Base-by-base conservation (phyloP, 306 rosid genomes). In the Prunus campanulata region DNA sequence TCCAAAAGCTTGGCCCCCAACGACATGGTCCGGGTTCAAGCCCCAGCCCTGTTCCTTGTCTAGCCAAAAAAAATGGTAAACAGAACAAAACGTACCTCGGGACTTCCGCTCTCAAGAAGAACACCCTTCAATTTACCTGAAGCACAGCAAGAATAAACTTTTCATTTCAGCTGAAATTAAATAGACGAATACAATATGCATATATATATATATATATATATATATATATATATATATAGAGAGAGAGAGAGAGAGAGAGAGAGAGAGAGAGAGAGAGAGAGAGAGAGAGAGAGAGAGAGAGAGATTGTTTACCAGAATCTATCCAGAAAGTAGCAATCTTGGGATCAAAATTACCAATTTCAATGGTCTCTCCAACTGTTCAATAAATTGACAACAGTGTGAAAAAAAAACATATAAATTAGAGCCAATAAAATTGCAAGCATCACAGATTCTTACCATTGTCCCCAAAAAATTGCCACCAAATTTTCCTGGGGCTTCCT, bases 401-500 rank as follows among this genome's bases (percentile, higher is more conserved):
- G 18, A 54, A 8, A 27, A 72, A 42, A 12, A 60, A 5, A 52
- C 14, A 11, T 2, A 48, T 1, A 39, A 29, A 8, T 35, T 3
- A 54, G 47, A 18, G 27, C 8, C 27, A 6, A 18, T 0, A 3
- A 47, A 70, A 47, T 52, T 57, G 30, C 47, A 29, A 68, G 46
- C 29, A 56, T 66, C 25, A n/a, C 55, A 60, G 49, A 71, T 76
- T 79, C 52, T 78, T 81, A 95, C 97, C 93, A 61, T 86, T 92
- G 86, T 92, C 97, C 66, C 98, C 97, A 3, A 84, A 92, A 82
- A 92, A 95, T 84, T 95, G 99, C 97, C 97, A 95, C 97, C 96
- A 92, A 64, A 95, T 82, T 89, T 90, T 95, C 82, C 96, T 90
- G 27, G 85, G 77, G 83, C 93, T 90, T 70, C 97, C 97, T 89